Conservation (phyloP, 2,329 filamentous ascomycete species). For the Fusarium napiforme region DNA sequence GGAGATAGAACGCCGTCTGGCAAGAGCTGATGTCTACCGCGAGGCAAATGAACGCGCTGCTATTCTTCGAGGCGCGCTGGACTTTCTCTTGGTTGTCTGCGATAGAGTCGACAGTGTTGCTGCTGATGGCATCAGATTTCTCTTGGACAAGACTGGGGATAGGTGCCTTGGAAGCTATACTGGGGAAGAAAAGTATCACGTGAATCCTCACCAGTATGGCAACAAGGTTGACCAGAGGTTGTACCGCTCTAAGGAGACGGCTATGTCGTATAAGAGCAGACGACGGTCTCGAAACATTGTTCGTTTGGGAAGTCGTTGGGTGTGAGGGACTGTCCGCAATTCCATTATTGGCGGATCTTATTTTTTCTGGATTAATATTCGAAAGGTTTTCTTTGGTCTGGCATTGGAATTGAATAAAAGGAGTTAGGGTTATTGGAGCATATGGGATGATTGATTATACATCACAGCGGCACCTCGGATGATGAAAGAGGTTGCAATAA, state of each 20-base stretch:
- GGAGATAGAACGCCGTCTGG: not conserved
- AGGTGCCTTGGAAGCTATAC: constrained; percentile 4
- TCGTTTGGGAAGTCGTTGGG: not conserved
- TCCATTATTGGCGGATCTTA: not conserved
- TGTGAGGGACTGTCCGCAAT: not conserved
- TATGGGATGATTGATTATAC: not conserved
- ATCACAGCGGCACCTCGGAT: not conserved
- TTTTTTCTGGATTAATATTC: not conserved
- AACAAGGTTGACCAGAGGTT: not conserved
- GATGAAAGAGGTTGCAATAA: not conserved
- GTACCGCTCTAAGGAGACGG: constrained; percentile 5
- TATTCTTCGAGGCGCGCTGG: constrained; percentile 10
- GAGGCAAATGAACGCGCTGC: not conserved
- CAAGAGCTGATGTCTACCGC: not conserved
- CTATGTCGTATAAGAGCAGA: constrained; percentile 5
- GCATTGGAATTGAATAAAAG: not conserved
- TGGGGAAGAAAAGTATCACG: constrained; percentile 5
- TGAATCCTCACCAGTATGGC: not conserved
- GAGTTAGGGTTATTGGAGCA: too few relatives aligned
- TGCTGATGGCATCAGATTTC: not conserved
- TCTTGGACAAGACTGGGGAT: not conserved
- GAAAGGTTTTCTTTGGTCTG: not conserved
- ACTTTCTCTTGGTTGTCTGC: constrained; percentile 10
- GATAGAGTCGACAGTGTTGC: not conserved
- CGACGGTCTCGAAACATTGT: not conserved